These are phyloP conservation scores for Phtheirospermum japonicum DNA, from an alignment of 257 asterid species.

Conservation along the genomic window DNA sequence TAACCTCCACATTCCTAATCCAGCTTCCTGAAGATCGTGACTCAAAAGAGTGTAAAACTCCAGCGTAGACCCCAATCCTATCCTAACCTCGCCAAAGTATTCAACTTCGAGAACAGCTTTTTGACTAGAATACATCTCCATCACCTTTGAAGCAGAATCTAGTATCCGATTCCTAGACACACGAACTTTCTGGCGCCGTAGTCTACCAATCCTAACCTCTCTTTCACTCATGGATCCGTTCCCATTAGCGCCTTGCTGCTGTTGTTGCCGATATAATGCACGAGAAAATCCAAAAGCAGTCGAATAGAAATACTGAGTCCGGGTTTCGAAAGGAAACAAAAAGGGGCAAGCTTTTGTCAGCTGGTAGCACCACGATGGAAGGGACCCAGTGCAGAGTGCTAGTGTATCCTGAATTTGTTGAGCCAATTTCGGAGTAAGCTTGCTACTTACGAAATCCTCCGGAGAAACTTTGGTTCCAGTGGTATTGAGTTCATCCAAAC, in stretches of 20 bases:
- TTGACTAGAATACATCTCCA: slow-evolving; percentile 89
- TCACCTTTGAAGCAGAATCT: slow-evolving; percentile 83
- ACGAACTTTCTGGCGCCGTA: slow-evolving; percentile 86
- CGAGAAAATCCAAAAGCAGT: slow-evolving; percentile 86
- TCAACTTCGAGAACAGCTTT: slow-evolving; percentile 87
- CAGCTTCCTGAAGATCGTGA: slow-evolving; percentile 69
- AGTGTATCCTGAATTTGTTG: slow-evolving; percentile 81
- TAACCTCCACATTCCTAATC: slow-evolving; percentile 75
- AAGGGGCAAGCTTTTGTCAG: slow-evolving; percentile 83
- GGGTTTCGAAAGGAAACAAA: slow-evolving; percentile 76
- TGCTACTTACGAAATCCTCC: slow-evolving; percentile 59
- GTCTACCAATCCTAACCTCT: slow-evolving; percentile 64
- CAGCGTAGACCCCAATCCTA: slow-evolving; percentile 88
- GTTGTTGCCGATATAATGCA: slow-evolving; percentile 76
- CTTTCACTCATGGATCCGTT: slow-evolving; percentile 62
- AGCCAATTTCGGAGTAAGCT: slow-evolving; percentile 77
- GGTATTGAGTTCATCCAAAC: slow-evolving; percentile 41
- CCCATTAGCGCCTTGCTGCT: slow-evolving; percentile 80
- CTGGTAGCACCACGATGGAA: slow-evolving; percentile 94
- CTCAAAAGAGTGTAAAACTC: slow-evolving; percentile 84
- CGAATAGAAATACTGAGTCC: slow-evolving; percentile 82
- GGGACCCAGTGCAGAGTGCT: slow-evolving; percentile 79
- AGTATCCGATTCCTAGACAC: slow-evolving; percentile 73
- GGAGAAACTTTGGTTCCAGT: slow-evolving; percentile 44
- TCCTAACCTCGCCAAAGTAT: slow-evolving; percentile 90